A percentile compares a stretch with the other conserved stretches of the same genome.
Conservation (phyloP, 352 stramenopile species). For the Phytophthora tentaculata region DNA sequence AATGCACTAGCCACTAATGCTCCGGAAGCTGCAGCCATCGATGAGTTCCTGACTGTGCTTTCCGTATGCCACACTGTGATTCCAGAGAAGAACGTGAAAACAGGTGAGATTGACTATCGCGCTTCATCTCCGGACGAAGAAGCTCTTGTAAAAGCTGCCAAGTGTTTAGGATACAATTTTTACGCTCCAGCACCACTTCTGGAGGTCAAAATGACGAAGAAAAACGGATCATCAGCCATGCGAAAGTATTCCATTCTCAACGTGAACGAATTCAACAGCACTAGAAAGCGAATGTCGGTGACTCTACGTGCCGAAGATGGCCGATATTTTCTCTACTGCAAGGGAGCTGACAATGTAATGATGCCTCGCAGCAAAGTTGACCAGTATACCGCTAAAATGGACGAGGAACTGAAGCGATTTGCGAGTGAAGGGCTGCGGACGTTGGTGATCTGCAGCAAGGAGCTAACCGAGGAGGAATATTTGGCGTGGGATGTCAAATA, state of each 20-base stretch:
- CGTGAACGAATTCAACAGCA: conserved; percentile 90
- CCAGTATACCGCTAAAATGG: conserved; percentile 36
- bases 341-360: conserved; percentile 89
- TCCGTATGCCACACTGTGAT: conserved; percentile 84
- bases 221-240: conserved; percentile 32
- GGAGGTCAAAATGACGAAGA: conserved; percentile 60
- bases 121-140: conserved; percentile 93
- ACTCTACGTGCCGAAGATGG: conserved; percentile 74
- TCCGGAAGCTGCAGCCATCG: conserved; percentile 36
- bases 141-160: conserved; percentile 91
- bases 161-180: conserved; percentile 71
- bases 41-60: conserved; percentile 78
- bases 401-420: conserved; percentile 77
- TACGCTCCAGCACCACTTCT: conserved; percentile 62
- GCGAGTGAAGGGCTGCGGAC: conserved; percentile 86
- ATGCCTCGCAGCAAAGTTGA: conserved; percentile 58
- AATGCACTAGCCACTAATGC: conserved; percentile 43
- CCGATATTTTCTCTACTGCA: conserved; percentile 69
- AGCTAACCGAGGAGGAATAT: conserved; percentile 69
- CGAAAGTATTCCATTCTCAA: conserved; percentile 74
- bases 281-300: conserved; percentile 98
- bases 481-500: conserved; percentile 66
- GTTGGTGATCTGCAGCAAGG: conserved; percentile 71
- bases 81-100: conserved; percentile 55
- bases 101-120: conserved; percentile 73